These are phyloP conservation scores for Naegleria lovaniensis DNA, from an alignment of 208 protist species.

Conservation along the genomic window DNA sequence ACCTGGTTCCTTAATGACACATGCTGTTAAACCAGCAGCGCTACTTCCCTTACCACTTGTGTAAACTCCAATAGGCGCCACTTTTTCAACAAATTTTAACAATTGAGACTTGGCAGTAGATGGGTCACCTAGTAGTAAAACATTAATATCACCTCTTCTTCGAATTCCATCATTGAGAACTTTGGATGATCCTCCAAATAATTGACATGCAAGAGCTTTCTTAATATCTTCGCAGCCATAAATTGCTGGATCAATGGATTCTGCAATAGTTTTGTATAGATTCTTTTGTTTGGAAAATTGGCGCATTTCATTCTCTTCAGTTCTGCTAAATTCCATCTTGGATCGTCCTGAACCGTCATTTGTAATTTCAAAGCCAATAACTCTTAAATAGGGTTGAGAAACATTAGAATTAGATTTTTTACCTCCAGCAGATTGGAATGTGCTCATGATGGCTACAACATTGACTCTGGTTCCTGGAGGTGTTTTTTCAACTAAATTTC, in stretches of 20 bases:
- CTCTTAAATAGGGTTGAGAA: slow-evolving; percentile 49
- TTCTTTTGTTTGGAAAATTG: background rate
- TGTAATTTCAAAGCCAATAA: slow-evolving; percentile 45
- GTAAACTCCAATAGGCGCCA: slow-evolving; percentile 95
- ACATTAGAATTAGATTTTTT: slow-evolving; percentile 23
- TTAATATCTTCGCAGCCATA: slow-evolving; percentile 79
- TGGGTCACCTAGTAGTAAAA: slow-evolving; percentile 98
- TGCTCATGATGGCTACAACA: background rate
- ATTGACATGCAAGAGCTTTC: slow-evolving; percentile 77
- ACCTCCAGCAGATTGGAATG: background rate
- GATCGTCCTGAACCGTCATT: slow-evolving; percentile 28
- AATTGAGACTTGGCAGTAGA: slow-evolving; percentile 98
- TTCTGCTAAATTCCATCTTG: slow-evolving; percentile 34
- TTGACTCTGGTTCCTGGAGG: slow-evolving; percentile 47
- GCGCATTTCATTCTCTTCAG: slow-evolving; percentile 27
- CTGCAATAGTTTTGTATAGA: slow-evolving; percentile 31
- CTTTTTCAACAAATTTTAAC: slow-evolving; percentile 95
- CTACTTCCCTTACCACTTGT: slow-evolving; percentile 94
- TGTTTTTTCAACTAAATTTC: slow-evolving; percentile 71
- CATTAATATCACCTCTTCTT: slow-evolving; percentile 98
- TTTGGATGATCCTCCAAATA: slow-evolving; percentile 97
- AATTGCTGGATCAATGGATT: slow-evolving; percentile 72
- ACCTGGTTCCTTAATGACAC: slow-evolving; percentile 35
- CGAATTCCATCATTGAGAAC: slow-evolving; percentile 85
- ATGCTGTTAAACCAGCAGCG: slow-evolving; percentile 36